A percentile compares a stretch with the other conserved stretches of the same genome.
Conservation (phyloP, 179 eudicot genomes). For the Spinacia oleracea region DNA sequence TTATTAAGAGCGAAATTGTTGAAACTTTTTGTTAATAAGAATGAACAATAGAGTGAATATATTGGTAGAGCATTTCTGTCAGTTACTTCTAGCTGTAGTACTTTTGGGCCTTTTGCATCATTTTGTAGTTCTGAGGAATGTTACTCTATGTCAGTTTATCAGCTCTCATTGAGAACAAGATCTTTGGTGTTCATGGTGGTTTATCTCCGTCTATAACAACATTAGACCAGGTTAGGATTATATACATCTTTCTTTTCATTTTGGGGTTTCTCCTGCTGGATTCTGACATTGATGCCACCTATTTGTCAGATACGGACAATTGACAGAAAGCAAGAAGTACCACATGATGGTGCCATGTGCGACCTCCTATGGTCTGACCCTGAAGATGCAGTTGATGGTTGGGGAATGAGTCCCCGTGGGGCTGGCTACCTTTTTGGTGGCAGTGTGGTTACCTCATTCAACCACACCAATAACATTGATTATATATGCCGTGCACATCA, state of each 20-base stretch:
- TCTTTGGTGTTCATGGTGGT: slow-evolving; percentile 94
- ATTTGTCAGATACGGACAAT: slow-evolving; percentile 72
- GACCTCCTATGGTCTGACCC: slow-evolving; percentile 99
- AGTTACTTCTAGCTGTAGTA: background rate
- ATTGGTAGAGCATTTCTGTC: background rate
- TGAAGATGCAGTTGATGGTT: slow-evolving; percentile 82
- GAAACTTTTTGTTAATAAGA: background rate
- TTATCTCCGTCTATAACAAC: slow-evolving; percentile 80
- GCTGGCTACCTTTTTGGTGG: slow-evolving; percentile 93
- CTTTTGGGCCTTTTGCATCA: background rate
- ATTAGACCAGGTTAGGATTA: slow-evolving; percentile 72
- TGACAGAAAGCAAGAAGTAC: slow-evolving; percentile 95
- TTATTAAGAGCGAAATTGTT: background rate
- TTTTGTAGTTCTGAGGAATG: background rate
- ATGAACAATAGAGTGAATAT: background rate
- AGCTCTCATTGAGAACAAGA: slow-evolving; percentile 91
- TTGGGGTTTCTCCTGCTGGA: background rate
- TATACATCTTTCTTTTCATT: background rate
- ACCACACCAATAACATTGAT: slow-evolving; percentile 76
- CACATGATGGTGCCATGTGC: slow-evolving; percentile 97
- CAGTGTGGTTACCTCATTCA: slow-evolving; percentile 66
- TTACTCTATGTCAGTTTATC: slow-evolving; percentile 56
- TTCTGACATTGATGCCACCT: slow-evolving; percentile 4
- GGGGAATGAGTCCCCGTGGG: slow-evolving; percentile 98
- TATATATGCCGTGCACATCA: slow-evolving; percentile 97